phyloP scores from a whole-genome alignment of 2,329 filamentous ascomycete genomes.

The Chaetomium olivaceum region DNA sequence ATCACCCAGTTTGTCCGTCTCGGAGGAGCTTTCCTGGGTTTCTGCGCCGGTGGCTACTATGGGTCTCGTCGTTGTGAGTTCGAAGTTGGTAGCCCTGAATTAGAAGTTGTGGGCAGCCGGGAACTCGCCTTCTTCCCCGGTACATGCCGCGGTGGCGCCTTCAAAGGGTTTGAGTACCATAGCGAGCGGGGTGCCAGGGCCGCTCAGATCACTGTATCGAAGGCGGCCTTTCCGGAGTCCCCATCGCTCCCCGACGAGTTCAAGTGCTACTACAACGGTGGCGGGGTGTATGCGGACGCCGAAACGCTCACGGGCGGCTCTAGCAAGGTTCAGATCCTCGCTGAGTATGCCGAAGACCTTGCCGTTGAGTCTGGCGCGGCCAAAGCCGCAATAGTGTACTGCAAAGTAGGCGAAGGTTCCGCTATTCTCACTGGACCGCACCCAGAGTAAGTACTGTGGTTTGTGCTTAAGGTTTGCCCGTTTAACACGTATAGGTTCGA shows the following conservation, averaged over 20 bases:
- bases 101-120: conserved; percentile 83
- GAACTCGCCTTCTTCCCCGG: conserved; percentile 90
- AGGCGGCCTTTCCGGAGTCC: conserved; percentile 53
- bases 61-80: conserved; percentile 82
- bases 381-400: conserved; percentile 78
- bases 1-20: conserved; percentile 83
- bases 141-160: conserved; percentile 80
- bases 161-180: conserved; percentile 85
- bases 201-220: conserved; percentile 64
- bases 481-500: conserved; percentile 65
- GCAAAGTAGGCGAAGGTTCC: conserved; percentile 77
- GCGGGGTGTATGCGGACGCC: conserved; percentile 87
- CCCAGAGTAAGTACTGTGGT: conserved; percentile 66
- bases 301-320: conserved; percentile 52
- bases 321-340: conserved; percentile 75
- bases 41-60: conserved; percentile 96
- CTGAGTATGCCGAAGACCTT: conserved; percentile 72
- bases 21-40: conserved; percentile 83
- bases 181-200: conserved; percentile 83
- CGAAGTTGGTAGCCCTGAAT: conserved; percentile 75
- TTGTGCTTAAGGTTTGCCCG: background rate
- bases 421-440: conserved; percentile 84
- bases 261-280: conserved; percentile 87
- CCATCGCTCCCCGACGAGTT: conserved; percentile 62
- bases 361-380: conserved; percentile 74